These are phyloP conservation scores for Penicillium tannophilum DNA, from an alignment of 495 filamentous ascomycete genomes.

Conservation along the genomic window DNA sequence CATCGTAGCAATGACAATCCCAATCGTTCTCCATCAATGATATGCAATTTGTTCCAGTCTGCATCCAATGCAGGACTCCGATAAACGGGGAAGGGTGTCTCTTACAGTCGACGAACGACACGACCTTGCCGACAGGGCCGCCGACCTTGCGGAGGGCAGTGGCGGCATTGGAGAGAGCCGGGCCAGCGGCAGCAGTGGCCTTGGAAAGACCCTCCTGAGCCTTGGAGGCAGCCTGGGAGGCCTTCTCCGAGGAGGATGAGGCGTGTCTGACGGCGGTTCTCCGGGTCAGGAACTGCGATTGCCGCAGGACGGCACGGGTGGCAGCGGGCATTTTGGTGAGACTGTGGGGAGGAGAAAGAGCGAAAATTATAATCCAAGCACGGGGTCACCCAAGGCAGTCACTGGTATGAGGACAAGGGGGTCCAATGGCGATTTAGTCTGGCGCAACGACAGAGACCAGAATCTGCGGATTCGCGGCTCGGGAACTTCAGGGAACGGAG, in stretches of 20 bases:
- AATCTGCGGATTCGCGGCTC: conserved; percentile 48
- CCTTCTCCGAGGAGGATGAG: conserved; percentile 72
- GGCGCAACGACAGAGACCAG: conserved; percentile 44
- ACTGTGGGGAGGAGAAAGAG: conserved; percentile 30
- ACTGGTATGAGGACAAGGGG: conserved; percentile 34
- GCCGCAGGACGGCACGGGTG: conserved; percentile 64
- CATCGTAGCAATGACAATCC: conserved; percentile 8
- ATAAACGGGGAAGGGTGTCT: conserved; percentile 19
- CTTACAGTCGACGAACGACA: conserved; percentile 87
- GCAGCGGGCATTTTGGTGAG: conserved; percentile 49
- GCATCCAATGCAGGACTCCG: conserved; percentile 2
- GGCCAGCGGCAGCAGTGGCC: conserved; percentile 77
- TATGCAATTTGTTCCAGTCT: not conserved
- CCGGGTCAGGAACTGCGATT: conserved; percentile 59
- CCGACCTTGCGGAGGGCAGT: conserved; percentile 74
- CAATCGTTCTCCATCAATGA: not conserved
- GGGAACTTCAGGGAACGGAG: conserved; percentile 48
- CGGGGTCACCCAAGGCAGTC: conserved; percentile 31
- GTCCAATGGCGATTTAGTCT: conserved; percentile 48
- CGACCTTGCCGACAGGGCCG: conserved; percentile 78
- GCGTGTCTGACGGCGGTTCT: conserved; percentile 61
- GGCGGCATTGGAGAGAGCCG: conserved; percentile 70
- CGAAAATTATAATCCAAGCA: conserved; percentile 31
- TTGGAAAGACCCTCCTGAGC: conserved; percentile 83
- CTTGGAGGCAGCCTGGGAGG: conserved; percentile 69